Conservation (phyloP, 2,329 filamentous ascomycete species). For the Penicillium thymicola region DNA sequence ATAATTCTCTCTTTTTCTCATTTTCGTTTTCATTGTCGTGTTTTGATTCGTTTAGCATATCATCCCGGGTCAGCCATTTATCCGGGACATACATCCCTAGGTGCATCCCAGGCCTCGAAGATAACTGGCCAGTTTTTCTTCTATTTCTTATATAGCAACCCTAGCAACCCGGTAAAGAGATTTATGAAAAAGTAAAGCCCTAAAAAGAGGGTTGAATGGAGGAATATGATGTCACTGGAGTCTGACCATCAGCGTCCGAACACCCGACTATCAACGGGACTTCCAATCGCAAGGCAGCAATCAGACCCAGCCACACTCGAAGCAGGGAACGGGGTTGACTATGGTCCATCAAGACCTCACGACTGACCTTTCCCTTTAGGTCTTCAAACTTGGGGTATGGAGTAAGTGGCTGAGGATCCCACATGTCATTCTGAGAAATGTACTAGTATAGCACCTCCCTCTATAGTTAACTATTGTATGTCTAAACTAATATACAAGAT, state of each 20-base stretch:
- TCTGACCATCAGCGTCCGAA: background rate
- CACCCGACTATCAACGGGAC: background rate
- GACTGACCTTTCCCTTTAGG: background rate
- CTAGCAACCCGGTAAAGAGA: background rate
- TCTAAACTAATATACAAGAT: background rate
- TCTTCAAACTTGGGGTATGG: background rate
- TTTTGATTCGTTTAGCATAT: background rate
- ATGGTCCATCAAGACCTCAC: background rate
- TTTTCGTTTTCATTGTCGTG: background rate
- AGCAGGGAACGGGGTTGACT: background rate
- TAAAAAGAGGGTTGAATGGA: background rate
- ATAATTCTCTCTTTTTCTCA: background rate
- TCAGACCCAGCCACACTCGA: constrained; percentile 3
- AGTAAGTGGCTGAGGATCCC: constrained; percentile 4
- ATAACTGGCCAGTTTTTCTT: background rate
- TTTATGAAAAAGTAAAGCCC: background rate
- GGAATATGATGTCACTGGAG: constrained; percentile 5
- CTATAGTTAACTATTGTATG: background rate
- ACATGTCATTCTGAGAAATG: background rate
- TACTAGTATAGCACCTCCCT: background rate
- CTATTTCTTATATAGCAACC: too few relatives aligned
- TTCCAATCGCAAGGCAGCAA: background rate
- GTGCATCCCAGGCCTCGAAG: background rate
- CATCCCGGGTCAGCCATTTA: background rate
- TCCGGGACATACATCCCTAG: background rate